These are phyloP conservation scores for Diplodia seriata DNA, from an alignment of 2,329 filamentous ascomycete species.

Conservation along the genomic window DNA sequence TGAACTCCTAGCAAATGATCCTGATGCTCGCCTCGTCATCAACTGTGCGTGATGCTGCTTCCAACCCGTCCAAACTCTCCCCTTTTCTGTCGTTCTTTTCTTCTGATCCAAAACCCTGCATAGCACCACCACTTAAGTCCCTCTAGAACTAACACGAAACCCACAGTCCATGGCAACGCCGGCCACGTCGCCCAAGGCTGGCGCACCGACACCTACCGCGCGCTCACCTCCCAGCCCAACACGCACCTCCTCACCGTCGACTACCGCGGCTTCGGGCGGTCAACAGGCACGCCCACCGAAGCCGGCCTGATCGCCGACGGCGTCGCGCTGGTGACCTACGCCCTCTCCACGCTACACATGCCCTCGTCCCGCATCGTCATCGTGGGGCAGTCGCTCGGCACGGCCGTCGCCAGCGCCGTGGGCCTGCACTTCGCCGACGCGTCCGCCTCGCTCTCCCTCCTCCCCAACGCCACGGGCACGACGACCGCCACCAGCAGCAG, in stretches of 20 bases:
- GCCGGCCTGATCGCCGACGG: constrained; percentile 62
- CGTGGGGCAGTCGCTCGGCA: constrained; percentile 66
- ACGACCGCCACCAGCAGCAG: too few species aligned
- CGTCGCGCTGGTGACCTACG: constrained; percentile 61
- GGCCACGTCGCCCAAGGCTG: constrained; percentile 82
- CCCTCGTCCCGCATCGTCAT: constrained; percentile 64
- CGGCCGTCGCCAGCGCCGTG: constrained; percentile 73
- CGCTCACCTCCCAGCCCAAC: constrained; percentile 70
- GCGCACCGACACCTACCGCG: constrained; percentile 78
- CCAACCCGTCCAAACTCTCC: constrained; percentile 34
- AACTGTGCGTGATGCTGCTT: constrained; percentile 52
- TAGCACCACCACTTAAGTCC: not conserved
- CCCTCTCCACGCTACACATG: constrained; percentile 59
- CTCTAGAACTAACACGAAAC: constrained; percentile 34
- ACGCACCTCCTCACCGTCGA: constrained; percentile 69
- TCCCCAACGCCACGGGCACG: constrained; percentile 42
- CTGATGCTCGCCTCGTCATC: constrained; percentile 61
- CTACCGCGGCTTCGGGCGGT: constrained; percentile 66
- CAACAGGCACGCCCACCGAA: constrained; percentile 63
- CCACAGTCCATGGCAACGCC: constrained; percentile 69
- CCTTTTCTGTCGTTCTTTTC: not conserved
- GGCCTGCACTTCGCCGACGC: constrained; percentile 70
- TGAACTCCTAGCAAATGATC: constrained; percentile 58
- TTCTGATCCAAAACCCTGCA: not conserved
- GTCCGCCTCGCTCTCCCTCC: constrained; percentile 31